Evolutionary conservation across 805 yeast genomes (phyloP).

Genomic region (Myxozyma neglecta): DNA sequence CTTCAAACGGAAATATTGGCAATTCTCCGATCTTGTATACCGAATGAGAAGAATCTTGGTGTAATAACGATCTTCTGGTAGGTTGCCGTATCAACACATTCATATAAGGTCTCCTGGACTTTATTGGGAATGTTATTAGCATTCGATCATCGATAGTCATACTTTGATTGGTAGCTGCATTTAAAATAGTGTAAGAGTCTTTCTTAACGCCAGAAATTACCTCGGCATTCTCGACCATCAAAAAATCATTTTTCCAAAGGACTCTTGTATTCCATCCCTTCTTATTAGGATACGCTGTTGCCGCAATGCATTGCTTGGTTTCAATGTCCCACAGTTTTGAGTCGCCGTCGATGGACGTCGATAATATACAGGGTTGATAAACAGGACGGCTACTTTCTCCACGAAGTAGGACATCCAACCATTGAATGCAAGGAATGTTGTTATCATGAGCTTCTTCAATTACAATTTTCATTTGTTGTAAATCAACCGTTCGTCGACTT

Average conservation of each 20-base stretch:
- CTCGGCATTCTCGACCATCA: neutral
- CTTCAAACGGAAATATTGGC: constrained; percentile 12
- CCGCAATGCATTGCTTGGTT: constrained; percentile 21
- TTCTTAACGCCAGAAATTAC: constrained; percentile 7
- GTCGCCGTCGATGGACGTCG: constrained; percentile 34
- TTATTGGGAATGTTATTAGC: constrained; percentile 18
- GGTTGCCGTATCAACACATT: neutral
- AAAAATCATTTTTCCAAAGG: constrained; percentile 15
- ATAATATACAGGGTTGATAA: constrained; percentile 16
- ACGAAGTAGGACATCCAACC: constrained; percentile 17
- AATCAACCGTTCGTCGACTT: constrained; percentile 1
- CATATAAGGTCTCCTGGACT: constrained; percentile 24
- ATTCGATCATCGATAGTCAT: neutral
- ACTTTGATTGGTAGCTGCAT: neutral
- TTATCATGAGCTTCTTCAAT: constrained; percentile 24
- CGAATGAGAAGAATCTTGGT: constrained; percentile 1
- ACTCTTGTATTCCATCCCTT: constrained; percentile 24
- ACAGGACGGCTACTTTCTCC: neutral
- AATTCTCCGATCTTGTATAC: constrained; percentile 6
- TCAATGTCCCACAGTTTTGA: constrained; percentile 41
- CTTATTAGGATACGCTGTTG: constrained; percentile 10
- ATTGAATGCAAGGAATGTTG: constrained; percentile 23
- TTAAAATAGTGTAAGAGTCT: neutral
- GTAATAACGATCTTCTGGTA: neutral
- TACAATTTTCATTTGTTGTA: constrained; percentile 1